Base-by-base conservation (phyloP, 345 rosid genomes). In the Brassica nigra region DNA sequence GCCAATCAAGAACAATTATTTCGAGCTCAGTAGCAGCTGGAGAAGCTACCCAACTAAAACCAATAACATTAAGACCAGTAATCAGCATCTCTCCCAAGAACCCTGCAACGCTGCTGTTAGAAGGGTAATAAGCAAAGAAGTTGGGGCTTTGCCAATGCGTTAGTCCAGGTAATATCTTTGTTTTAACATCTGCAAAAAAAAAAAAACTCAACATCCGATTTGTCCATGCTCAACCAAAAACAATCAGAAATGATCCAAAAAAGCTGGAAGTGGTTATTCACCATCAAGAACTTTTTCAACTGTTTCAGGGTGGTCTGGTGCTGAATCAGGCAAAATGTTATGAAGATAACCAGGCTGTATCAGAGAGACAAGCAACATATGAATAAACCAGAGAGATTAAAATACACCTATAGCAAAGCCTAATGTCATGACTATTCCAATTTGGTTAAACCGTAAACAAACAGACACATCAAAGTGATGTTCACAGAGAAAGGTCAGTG, bases 131-230 rank as follows among this genome's bases (percentile, higher is more conserved):
- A 42, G 49, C 49, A 42, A 90, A 94, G 76, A 81, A 91, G 66
- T 78, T 89, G 0, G 97, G 97, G 71, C 95, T 94, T 75, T 92
- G 97, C 98, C 98, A 94, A 66, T 94, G 97, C 2, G 97, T 92
- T 57, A 88, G 84, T 47, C 97, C 97, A 1, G 96, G 97, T 28
- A 94, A 70, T 73, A 94, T 94, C 86, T 94, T 90, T 31, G 68
- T 62, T 67, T 82, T 85, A 61, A 92, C 84, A 80, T 94, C 98
- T 90, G 83, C 74, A 55, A 78, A 79, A 68, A 72, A 8, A n/a
- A 62, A 62, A 23, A 71, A 9, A 42, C 14, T 42, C 3, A 42
- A 42, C 49, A 42, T 42, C 49, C 2, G 49, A 42, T 42, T 5
- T 42, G 14, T 42, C 49, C 11, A 11, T 11, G 14, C 15, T 74